Evolutionary conservation across 768 basidiomycete genomes (phyloP), one percentile per base, ranked within the genome.

Genomic region (Pulveroboletus ravenelii): DNA sequence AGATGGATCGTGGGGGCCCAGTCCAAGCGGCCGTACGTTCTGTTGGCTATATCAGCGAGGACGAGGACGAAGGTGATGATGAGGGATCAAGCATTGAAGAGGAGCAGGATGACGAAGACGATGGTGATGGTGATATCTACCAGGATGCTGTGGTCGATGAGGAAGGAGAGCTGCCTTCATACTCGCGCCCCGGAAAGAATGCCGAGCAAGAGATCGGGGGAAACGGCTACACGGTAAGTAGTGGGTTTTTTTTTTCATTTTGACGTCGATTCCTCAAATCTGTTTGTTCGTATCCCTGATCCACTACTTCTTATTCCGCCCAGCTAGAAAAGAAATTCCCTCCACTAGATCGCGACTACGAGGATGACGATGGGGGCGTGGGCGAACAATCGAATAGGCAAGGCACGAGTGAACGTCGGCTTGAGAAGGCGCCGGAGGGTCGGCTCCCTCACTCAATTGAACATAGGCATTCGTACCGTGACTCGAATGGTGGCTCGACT

Each of bases 1-100:
- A 83, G 65, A 88, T 98, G 71, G 91, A 96, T 71, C 76, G 96
- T 39, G 84, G 84, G 35, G 96, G 95, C 3, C 93, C 93, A 0
- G 87, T 98, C 25, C 89, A 87, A 31, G 90, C 91, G 13, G 95
- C 93, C 23, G 96, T 99, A 15, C 74, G 93, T 45, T 78, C 84
- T 3, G 93, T 79, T 1, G 95, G 95, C 32, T 98, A 93, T 70
- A 71, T 78, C n/a, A 86, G 85, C 51, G 93, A 90, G 45, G 90
- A 91, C 5, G 83, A 82, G 34, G 80, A 80, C 12, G 63, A 66
- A 25, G 56, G 54, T 7, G 82, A 77, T 1, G 84, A 84, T 3
- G 85, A 84, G 48, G 81, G 81, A 25, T 80, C 78, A 13, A 81
- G 80, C 47, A 69, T 79, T 31, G 52, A 68, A 53, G 60, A 52